These are phyloP conservation scores for Vitellaria paradoxa DNA, from an alignment of 179 eudicot genomes.

Conservation along the genomic window DNA sequence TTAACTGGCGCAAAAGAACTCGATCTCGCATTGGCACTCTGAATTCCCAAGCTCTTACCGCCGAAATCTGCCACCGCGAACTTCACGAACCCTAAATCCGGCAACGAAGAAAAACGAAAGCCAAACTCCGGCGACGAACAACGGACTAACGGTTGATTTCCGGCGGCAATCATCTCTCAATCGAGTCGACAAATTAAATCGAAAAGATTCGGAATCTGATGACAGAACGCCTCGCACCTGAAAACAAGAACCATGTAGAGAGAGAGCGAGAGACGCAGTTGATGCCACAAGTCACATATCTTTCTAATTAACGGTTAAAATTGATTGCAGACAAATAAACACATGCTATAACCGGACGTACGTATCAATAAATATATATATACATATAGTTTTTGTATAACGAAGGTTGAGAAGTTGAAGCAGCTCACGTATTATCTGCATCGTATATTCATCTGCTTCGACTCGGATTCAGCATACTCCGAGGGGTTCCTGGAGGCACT, in stretches of 20 bases:
- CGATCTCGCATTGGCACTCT: constrained; percentile 7
- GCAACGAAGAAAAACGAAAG: neutral
- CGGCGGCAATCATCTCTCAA: constrained; percentile 20
- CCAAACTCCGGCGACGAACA: neutral
- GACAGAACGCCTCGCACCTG: neutral
- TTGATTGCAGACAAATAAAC: too few relatives aligned
- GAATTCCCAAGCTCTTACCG: constrained; percentile 6
- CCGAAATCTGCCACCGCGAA: neutral
- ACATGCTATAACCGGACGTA: too few relatives aligned
- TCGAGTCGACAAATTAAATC: neutral
- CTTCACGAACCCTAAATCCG: constrained; percentile 17
- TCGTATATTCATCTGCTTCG: too few relatives aligned
- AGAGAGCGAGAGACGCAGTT: constrained; percentile 9
- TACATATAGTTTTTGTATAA: too few relatives aligned
- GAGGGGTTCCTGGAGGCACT: too few relatives aligned
- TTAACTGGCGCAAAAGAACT: constrained; percentile 21
- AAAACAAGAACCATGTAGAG: neutral
- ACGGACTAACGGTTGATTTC: constrained; percentile 17
- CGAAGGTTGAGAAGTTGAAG: too few relatives aligned
- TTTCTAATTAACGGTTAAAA: neutral
- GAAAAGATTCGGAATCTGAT: neutral
- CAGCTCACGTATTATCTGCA: too few relatives aligned
- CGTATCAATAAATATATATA: too few relatives aligned
- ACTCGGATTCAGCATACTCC: too few relatives aligned
- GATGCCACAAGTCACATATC: neutral